Evolutionary conservation across 176 grass and related monocot species (phyloP).

Genomic region (Phragmites australis): DNA sequence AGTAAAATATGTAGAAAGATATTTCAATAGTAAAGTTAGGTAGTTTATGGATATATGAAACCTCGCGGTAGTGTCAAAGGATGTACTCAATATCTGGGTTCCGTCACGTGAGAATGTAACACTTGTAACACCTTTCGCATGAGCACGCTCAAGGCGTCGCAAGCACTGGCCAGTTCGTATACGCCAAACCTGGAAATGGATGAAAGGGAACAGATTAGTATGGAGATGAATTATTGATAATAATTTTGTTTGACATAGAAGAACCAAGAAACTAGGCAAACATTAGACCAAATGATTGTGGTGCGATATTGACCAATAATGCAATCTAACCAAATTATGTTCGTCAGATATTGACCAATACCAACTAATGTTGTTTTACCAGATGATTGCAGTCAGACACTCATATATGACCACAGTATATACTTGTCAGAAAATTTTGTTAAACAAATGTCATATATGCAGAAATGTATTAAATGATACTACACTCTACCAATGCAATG

Average conservation of each 20-base stretch:
- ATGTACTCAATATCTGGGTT: slow-evolving; percentile 93
- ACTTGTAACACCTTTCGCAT: slow-evolving; percentile 91
- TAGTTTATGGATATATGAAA: slow-evolving; percentile 46
- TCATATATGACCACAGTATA: background rate
- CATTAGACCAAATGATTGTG: slow-evolving; percentile 1
- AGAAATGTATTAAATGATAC: slow-evolving; percentile 15
- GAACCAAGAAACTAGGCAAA: background rate
- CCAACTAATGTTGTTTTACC: background rate
- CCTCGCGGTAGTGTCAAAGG: slow-evolving; percentile 95
- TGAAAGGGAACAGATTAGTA: slow-evolving; percentile 33
- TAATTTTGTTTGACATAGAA: background rate
- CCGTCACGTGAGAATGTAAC: slow-evolving; percentile 94
- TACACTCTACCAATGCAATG: background rate
- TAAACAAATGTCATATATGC: background rate
- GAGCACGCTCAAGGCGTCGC: slow-evolving; percentile 77
- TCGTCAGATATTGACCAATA: slow-evolving; percentile 4
- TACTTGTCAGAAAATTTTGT: background rate
- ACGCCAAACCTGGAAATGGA: slow-evolving; percentile 82
- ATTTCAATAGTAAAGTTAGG: slow-evolving; percentile 37
- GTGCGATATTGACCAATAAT: slow-evolving; percentile 23
- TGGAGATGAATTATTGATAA: background rate
- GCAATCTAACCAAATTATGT: background rate
- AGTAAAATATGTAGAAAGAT: background rate
- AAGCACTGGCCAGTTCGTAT: slow-evolving; percentile 94
- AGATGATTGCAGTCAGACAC: slow-evolving; percentile 8